phyloP scores from a whole-genome alignment of 2,329 filamentous ascomycete species.

The Graphiopsis chlorocephala region DNA sequence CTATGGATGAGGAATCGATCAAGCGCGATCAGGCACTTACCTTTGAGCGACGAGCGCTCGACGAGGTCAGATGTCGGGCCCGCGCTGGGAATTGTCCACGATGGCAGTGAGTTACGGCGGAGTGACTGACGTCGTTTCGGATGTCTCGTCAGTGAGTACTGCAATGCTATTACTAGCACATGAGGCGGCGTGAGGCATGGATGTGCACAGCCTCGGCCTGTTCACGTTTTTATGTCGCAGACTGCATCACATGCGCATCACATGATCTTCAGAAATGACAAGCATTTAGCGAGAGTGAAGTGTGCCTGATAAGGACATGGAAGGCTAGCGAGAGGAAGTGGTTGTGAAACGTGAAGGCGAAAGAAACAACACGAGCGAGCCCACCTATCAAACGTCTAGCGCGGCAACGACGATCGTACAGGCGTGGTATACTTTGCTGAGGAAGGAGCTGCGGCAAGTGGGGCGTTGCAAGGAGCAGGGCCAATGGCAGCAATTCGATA shows the following conservation, averaged over 20 bases:
- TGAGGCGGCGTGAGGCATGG: neutral
- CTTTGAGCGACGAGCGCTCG: neutral
- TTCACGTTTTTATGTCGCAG: neutral
- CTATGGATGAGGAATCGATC: neutral
- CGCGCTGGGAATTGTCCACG: neutral
- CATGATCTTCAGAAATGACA: neutral
- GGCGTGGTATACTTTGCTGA: neutral
- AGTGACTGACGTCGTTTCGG: neutral
- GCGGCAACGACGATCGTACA: neutral
- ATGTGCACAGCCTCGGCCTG: neutral
- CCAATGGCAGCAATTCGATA: neutral
- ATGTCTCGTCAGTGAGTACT: neutral
- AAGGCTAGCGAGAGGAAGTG: neutral
- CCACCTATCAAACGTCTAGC: neutral
- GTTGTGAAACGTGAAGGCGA: slow-evolving; percentile 9
- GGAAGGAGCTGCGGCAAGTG: neutral
- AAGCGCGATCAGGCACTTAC: neutral
- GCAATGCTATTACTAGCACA: neutral
- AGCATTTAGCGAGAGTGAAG: neutral
- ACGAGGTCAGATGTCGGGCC: neutral
- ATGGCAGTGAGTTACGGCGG: neutral
- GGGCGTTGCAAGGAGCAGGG: fast-evolving
- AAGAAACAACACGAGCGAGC: neutral
- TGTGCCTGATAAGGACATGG: neutral
- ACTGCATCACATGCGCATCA: neutral